These are phyloP conservation scores for Kalanchoe fedtschenkoi DNA, from an alignment of 164 flowering plant genomes.

Conservation along the genomic window DNA sequence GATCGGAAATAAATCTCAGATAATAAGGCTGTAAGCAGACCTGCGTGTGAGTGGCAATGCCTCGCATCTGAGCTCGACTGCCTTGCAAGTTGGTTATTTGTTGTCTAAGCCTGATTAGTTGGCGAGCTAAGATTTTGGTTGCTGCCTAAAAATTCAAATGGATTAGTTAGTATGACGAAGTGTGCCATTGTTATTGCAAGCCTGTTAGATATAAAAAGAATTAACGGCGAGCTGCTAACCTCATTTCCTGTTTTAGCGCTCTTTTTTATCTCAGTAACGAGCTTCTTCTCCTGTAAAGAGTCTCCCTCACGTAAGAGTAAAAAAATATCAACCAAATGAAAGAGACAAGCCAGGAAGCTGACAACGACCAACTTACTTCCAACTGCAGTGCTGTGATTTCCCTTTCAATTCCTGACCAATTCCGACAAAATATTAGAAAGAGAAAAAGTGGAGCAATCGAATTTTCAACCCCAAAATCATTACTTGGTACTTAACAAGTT, in stretches of 20 bases:
- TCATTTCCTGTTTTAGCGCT: conserved; percentile 96
- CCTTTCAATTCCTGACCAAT: conserved; percentile 70
- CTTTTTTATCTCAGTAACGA: conserved; percentile 84
- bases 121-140: conserved; percentile 81
- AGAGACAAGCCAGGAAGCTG: background rate
- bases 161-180: background rate
- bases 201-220: background rate
- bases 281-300: conserved; percentile 74
- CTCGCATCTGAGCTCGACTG: conserved; percentile 92
- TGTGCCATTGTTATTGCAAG: background rate
- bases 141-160: conserved; percentile 45
- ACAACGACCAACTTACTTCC: conserved; percentile 43
- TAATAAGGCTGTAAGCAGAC: conserved; percentile 18
- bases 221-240: conserved; percentile 21
- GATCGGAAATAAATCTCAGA: background rate
- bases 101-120: conserved; percentile 78
- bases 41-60: conserved; percentile 89
- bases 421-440: background rate
- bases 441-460: background rate
- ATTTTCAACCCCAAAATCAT: background rate
- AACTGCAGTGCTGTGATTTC: conserved; percentile 68
- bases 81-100: conserved; percentile 84
- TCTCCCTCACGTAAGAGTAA: conserved; percentile 6
- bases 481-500: background rate
- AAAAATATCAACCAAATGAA: background rate